phyloP scores from a whole-genome alignment of 345 rosid species.

The Camelina hispida region DNA sequence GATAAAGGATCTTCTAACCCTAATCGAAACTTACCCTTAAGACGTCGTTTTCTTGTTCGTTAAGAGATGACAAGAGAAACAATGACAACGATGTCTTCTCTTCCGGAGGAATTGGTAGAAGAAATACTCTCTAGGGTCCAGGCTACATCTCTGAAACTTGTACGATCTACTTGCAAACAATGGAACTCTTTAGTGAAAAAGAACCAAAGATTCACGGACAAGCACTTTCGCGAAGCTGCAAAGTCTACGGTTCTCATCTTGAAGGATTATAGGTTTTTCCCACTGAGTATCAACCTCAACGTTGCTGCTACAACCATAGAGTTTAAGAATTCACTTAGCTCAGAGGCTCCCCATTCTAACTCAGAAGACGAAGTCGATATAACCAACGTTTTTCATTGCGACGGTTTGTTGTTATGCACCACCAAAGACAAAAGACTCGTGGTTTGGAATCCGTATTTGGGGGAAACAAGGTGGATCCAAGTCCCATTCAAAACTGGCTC shows the following conservation, averaged over 20 bases:
- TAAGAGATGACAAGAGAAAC: too few species aligned
- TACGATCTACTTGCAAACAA: too few species aligned
- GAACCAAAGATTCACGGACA: too few species aligned
- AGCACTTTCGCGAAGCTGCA: neutral
- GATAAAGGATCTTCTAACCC: too few species aligned
- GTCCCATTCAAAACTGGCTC: neutral
- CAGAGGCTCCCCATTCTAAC: neutral
- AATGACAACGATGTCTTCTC: too few species aligned
- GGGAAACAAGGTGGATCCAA: neutral
- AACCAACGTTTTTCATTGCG: neutral
- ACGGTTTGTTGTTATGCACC: neutral
- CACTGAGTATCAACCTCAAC: neutral
- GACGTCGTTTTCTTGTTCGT: too few species aligned
- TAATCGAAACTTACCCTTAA: too few species aligned
- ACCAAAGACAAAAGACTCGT: neutral
- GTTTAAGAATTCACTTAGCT: neutral
- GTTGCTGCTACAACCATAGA: neutral
- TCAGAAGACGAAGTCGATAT: neutral
- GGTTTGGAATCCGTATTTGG: slow-evolving; percentile 2
- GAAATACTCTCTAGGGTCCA: too few species aligned
- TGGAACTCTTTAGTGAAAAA: too few species aligned
- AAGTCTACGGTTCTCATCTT: neutral
- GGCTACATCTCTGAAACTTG: too few species aligned
- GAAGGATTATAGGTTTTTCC: neutral
- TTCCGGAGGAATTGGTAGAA: too few species aligned